Evolutionary conservation across 805 yeast species (phyloP).

Genomic region (Candida ortonii): DNA sequence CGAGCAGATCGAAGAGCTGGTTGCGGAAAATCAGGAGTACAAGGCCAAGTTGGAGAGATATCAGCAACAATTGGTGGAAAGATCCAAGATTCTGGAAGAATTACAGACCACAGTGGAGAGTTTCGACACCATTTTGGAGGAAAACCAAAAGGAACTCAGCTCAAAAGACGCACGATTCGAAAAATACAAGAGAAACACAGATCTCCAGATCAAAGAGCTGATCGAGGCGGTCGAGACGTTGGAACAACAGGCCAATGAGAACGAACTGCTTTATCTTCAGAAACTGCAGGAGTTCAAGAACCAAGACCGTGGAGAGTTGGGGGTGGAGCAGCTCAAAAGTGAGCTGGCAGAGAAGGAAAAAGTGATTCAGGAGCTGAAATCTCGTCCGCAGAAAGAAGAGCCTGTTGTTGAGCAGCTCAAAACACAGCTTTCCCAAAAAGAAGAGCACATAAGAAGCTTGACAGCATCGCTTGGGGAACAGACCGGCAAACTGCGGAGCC

Average conservation of each 20-base stretch:
- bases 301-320: no score
- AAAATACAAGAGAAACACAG: slow-evolving; percentile 47
- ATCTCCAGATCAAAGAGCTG: slow-evolving; percentile 56
- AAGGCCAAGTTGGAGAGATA: slow-evolving; percentile 13
- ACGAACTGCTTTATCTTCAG: slow-evolving; percentile 46
- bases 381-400: slow-evolving; percentile 11
- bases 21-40: slow-evolving; percentile 15
- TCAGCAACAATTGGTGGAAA: slow-evolving; percentile 38
- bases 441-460: slow-evolving; percentile 4
- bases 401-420: slow-evolving; percentile 14
- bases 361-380: slow-evolving; percentile 13
- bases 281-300: slow-evolving; percentile 40
- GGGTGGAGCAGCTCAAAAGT: slow-evolving; percentile 9
- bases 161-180: slow-evolving; percentile 45
- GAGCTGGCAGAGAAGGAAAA: slow-evolving; percentile 16
- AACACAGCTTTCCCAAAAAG: slow-evolving; percentile 13
- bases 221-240: slow-evolving; percentile 55
- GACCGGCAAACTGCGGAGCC: slow-evolving; percentile 1
- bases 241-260: slow-evolving; percentile 53
- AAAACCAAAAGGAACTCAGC: slow-evolving; percentile 42
- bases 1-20: slow-evolving; percentile 6
- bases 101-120: slow-evolving; percentile 48
- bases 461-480: neutral
- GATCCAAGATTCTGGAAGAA: slow-evolving; percentile 45
- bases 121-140: slow-evolving; percentile 44